A percentile compares a stretch with the other conserved stretches of the same genome.
Conservation (phyloP, 768 basidiomycete species). For the Boletus sensibilis region DNA sequence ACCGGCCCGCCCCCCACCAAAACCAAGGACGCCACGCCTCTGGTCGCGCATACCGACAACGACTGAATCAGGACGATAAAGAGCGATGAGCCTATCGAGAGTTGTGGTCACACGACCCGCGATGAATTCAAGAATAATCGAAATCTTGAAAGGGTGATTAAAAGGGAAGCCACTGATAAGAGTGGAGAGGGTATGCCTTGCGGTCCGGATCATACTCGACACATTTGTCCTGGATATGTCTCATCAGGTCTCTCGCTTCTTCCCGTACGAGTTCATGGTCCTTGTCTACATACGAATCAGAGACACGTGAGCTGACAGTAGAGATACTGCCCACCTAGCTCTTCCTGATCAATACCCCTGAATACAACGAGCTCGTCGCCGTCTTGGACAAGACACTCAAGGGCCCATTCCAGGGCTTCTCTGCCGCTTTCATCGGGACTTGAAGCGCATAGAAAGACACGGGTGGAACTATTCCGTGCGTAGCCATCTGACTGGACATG, state of each 20-base stretch:
- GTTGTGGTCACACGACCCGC: conserved; percentile 88
- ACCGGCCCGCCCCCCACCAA: conserved; percentile 32
- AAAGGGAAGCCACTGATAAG: background rate
- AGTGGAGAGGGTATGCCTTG: conserved; percentile 46
- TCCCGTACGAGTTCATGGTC: conserved; percentile 77
- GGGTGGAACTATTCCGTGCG: conserved; percentile 66
- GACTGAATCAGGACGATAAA: conserved; percentile 89
- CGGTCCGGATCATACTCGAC: conserved; percentile 74
- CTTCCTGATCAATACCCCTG: conserved; percentile 86
- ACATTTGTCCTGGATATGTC: conserved; percentile 74
- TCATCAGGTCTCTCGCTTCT: conserved; percentile 83
- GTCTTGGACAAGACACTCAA: conserved; percentile 79
- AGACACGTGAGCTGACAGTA: background rate
- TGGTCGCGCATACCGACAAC: conserved; percentile 89
- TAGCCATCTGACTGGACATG: conserved; percentile 85
- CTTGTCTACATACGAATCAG: conserved; percentile 47
- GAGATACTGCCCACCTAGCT: conserved; percentile 53
- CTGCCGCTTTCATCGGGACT: conserved; percentile 85
- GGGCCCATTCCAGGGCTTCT: conserved; percentile 90
- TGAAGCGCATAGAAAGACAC: conserved; percentile 88
- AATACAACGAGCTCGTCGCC: conserved; percentile 93
- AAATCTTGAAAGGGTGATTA: conserved; percentile 50
- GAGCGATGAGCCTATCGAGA: conserved; percentile 87
- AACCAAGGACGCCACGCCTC: conserved; percentile 46
- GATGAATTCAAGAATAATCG: conserved; percentile 90